A percentile compares a stretch with the other conserved stretches of the same genome.
phyloP scores from a whole-genome alignment of 1,139 yeast species.

The Yueomyces sp. region DNA sequence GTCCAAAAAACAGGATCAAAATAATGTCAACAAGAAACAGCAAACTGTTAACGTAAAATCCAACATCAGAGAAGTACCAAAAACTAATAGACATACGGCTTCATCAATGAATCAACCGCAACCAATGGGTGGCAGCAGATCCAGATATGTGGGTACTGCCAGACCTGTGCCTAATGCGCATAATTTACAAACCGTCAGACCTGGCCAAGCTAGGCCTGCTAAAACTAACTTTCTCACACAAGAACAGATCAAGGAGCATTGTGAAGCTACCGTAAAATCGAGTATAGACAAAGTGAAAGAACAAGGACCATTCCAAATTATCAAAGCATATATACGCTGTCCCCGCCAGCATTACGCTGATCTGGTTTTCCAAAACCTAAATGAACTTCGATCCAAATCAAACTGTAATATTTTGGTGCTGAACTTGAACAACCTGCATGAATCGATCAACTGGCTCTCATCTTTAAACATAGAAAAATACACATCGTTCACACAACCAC shows the following conservation, averaged over 20 bases:
- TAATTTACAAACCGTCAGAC: background rate
- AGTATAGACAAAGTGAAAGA: slow-evolving; percentile 16
- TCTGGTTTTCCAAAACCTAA: slow-evolving; percentile 15
- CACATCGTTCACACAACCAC: slow-evolving; percentile 9
- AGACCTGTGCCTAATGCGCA: background rate
- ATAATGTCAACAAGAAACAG: background rate
- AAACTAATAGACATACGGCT: background rate
- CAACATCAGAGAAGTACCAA: background rate
- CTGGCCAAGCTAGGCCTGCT: background rate
- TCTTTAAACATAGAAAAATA: slow-evolving; percentile 11
- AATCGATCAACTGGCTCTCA: slow-evolving; percentile 20
- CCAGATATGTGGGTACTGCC: background rate
- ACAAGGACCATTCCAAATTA: slow-evolving; percentile 21
- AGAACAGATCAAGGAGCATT: slow-evolving; percentile 19
- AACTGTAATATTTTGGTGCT: slow-evolving; percentile 24
- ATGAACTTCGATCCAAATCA: slow-evolving; percentile 18
- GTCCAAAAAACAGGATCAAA: background rate
- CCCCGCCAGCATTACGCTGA: slow-evolving; percentile 22
- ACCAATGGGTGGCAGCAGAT: background rate
- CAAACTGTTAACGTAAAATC: background rate
- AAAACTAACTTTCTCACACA: slow-evolving; percentile 14
- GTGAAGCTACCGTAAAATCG: slow-evolving; percentile 18
- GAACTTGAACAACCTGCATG: slow-evolving; percentile 22
- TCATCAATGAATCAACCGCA: background rate
- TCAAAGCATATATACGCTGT: slow-evolving; percentile 21